A percentile compares a stretch with the other conserved stretches of the same genome.
Conservation (phyloP, 2,329 filamentous ascomycete species). For the Fusarium lateritium region DNA sequence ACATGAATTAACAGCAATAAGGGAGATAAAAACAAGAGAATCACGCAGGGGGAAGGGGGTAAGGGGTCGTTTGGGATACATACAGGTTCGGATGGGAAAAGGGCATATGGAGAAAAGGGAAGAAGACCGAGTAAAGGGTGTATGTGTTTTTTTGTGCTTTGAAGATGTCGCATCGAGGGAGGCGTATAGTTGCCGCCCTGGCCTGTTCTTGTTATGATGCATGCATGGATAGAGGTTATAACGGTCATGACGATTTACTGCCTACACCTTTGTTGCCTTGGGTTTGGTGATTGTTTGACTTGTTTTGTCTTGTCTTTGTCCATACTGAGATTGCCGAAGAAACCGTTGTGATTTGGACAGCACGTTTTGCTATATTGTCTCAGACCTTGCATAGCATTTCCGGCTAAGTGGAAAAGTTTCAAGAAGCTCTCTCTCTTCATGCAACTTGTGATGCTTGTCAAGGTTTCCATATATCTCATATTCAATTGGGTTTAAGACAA, state of each 20-base stretch:
- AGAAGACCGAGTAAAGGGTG: slow-evolving; percentile 27
- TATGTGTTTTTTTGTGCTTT: slow-evolving; percentile 23
- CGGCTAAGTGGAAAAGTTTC: not conserved
- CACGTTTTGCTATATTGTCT: not conserved
- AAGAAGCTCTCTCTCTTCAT: not conserved
- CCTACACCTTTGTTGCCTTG: slow-evolving; percentile 1
- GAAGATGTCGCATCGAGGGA: slow-evolving; percentile 32
- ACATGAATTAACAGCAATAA: slow-evolving; percentile 37
- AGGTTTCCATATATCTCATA: no score
- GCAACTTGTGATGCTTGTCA: not conserved
- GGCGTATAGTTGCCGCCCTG: slow-evolving; percentile 32
- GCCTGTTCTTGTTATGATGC: slow-evolving; percentile 38
- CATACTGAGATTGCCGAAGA: not conserved
- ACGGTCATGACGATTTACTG: slow-evolving; percentile 43
- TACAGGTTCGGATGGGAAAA: slow-evolving; percentile 43
- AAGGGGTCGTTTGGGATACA: slow-evolving; percentile 40
- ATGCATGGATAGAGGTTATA: slow-evolving; percentile 44
- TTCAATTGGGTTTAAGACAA: no score
- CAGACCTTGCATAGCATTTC: no score
- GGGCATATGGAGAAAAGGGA: slow-evolving; percentile 36
- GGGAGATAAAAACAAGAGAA: slow-evolving; percentile 31
- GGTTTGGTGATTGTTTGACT: not conserved
- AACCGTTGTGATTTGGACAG: not conserved
- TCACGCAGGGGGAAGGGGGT: slow-evolving; percentile 13
- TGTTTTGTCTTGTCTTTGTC: not conserved